Evolutionary conservation across 208 protist genomes (phyloP), one percentile per base, ranked within the genome.

Genomic region (Leishmania braziliensis): DNA sequence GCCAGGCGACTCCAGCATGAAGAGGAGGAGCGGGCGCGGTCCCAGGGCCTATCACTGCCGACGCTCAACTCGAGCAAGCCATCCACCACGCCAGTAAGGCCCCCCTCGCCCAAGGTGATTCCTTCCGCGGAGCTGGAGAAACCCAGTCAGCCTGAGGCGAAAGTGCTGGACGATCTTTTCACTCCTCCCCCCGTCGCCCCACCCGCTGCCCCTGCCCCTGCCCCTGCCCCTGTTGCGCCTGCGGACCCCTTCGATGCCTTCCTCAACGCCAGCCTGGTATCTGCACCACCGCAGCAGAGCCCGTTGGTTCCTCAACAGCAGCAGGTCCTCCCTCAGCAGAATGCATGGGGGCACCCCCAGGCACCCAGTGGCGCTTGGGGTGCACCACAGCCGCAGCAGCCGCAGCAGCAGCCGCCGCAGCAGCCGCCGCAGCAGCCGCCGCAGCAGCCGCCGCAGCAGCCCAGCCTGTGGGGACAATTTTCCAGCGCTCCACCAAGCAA

Each of bases 111-210:
- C 5, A 66, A 73, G 10, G 12, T 78, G 9, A 50, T 54, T 26
- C n/a, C 75, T 18, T 20, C 74, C 18, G 46, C 69, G 12, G 84
- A 84, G 79, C 77, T 81, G 68, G 62, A 80, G 71, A 79, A 84
- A 53, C 84, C 86, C 23, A 85, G 88, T 68, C 75, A 84, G 69
- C 79, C 86, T 3, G 53, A 82, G 78, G 56, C 43, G n/a, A 85
- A 90, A 79, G 75, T 86, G 33, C 83, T 96, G 23, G 93, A 96
- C 74, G 93, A 96, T 69, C 87, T 96, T 46, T 96, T 96, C 85
- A 84, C 90, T 0, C 86, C 93, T 10, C 65, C 86, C 2, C 79
- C 86, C 18, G 77, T 72, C 0, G 26, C 83, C 3, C 56, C 81
- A 8, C 72, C 86, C 1, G 81, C 63, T 26, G 50, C 78, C n/a